Evolutionary conservation across 208 protist genomes (phyloP).

Genomic region (Leishmania guyanensis): DNA sequence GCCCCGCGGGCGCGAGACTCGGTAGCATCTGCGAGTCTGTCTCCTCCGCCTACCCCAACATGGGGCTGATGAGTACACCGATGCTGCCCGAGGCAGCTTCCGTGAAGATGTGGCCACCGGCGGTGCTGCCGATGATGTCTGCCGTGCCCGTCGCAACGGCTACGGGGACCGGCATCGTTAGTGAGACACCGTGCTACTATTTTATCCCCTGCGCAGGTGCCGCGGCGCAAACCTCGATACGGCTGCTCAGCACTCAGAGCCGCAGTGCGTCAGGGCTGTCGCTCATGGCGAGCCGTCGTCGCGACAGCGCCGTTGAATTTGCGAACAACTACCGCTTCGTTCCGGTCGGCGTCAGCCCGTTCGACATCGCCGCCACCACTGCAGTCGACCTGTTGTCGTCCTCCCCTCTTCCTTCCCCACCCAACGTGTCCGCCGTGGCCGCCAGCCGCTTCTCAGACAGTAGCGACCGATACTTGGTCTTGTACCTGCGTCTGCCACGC

Average conservation of each 20-base stretch:
- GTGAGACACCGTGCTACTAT: constrained; percentile 16
- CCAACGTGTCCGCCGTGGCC: background rate
- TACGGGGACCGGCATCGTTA: background rate
- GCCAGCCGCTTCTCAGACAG: background rate
- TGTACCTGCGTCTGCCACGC: constrained; percentile 30
- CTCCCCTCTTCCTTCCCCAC: constrained; percentile 6
- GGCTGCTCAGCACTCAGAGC: constrained; percentile 9
- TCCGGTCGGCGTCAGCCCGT: background rate
- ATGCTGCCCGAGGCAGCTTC: background rate
- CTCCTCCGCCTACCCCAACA: background rate
- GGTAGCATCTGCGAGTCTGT: background rate
- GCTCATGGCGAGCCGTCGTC: constrained; percentile 23
- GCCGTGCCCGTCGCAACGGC: background rate
- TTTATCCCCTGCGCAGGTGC: constrained; percentile 16
- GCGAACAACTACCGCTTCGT: constrained; percentile 21
- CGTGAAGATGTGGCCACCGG: background rate
- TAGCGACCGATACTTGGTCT: constrained; percentile 16
- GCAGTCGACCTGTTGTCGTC: background rate
- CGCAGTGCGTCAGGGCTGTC: constrained; percentile 16
- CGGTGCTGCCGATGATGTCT: constrained; percentile 12
- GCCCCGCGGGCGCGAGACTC: background rate
- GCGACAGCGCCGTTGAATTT: constrained; percentile 27
- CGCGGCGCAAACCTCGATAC: constrained; percentile 1
- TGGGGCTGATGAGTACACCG: background rate
- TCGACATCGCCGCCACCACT: background rate